Conservation (phyloP, 2,329 filamentous ascomycete species). For the Exophiala spinifera region DNA sequence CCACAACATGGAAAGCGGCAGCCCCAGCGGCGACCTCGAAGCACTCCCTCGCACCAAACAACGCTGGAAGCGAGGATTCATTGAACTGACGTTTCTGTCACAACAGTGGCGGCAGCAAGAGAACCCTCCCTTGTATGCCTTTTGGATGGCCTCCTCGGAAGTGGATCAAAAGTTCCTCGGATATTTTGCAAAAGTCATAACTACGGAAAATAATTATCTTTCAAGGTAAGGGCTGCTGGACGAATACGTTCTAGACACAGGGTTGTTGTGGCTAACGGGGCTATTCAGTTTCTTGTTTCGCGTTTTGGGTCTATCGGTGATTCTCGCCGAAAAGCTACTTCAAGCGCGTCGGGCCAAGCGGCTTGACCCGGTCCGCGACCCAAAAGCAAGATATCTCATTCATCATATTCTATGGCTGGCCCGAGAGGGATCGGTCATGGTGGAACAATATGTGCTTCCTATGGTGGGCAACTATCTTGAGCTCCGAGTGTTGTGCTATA, state of each 20-base stretch:
- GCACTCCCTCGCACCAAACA: slow-evolving; percentile 4
- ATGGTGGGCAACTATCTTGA: slow-evolving; percentile 75
- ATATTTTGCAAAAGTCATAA: slow-evolving; percentile 77
- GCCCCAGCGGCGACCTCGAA: neutral
- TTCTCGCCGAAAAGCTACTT: slow-evolving; percentile 79
- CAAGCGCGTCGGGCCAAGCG: slow-evolving; percentile 78
- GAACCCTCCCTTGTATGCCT: slow-evolving; percentile 33
- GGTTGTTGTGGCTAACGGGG: slow-evolving; percentile 1
- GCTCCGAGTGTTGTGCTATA: slow-evolving; percentile 84
- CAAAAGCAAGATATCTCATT: slow-evolving; percentile 71
- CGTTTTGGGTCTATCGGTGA: slow-evolving; percentile 83
- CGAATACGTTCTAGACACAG: neutral
- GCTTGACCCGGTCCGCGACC: slow-evolving; percentile 73
- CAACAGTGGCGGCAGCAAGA: slow-evolving; percentile 33
- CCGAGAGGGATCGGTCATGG: slow-evolving; percentile 80
- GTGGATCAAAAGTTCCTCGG: slow-evolving; percentile 97
- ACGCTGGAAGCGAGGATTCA: slow-evolving; percentile 21
- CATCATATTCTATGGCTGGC: slow-evolving; percentile 94
- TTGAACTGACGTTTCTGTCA: slow-evolving; percentile 34
- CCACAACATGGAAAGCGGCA: slow-evolving; percentile 11
- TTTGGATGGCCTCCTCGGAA: slow-evolving; percentile 87
- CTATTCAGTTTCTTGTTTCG: slow-evolving; percentile 69
- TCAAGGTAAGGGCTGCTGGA: slow-evolving; percentile 48
- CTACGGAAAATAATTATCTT: slow-evolving; percentile 72
- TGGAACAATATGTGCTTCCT: slow-evolving; percentile 82